phyloP scores from a whole-genome alignment of 208 protist species.

The Porcisia deanei region DNA sequence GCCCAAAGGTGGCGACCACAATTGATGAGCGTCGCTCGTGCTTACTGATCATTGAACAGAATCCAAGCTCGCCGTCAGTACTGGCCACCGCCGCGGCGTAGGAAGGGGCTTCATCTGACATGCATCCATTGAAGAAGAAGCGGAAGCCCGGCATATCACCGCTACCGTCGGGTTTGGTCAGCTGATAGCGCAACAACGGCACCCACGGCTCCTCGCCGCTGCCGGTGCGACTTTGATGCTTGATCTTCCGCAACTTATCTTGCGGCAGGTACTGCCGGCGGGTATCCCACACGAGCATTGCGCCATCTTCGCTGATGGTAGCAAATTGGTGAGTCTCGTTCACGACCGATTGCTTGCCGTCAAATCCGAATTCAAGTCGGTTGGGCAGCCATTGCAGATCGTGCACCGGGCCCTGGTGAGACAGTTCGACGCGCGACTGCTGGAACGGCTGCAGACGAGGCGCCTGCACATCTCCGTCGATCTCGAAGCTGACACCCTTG shows the following conservation, averaged over 20 bases:
- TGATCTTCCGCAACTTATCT: constrained; percentile 91
- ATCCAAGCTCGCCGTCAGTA: constrained; percentile 73
- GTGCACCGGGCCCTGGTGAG: constrained; percentile 83
- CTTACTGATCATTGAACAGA: constrained; percentile 61
- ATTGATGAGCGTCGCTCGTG: constrained; percentile 50
- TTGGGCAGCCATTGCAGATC: constrained; percentile 86
- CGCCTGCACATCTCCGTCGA: constrained; percentile 80
- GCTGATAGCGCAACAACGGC: constrained; percentile 75
- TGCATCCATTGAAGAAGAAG: constrained; percentile 75
- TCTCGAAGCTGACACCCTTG: constrained; percentile 67
- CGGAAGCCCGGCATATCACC: constrained; percentile 81
- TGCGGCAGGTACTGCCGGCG: constrained; percentile 81
- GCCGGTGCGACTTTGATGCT: constrained; percentile 68
- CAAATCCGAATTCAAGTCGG: constrained; percentile 81
- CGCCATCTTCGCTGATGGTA: constrained; percentile 87
- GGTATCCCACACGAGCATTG: constrained; percentile 89
- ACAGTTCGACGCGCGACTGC: constrained; percentile 82
- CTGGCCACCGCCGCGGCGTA: constrained; percentile 69
- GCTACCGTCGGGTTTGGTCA: constrained; percentile 65
- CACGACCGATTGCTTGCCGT: constrained; percentile 78
- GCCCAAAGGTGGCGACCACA: constrained; percentile 48
- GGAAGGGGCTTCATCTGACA: constrained; percentile 45
- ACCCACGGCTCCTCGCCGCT: constrained; percentile 80
- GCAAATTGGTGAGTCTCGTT: constrained; percentile 84
- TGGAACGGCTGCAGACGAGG: constrained; percentile 83